phyloP scores from a whole-genome alignment of 202 grass and related monocot species.

The Schoenoplectus triqueter region DNA sequence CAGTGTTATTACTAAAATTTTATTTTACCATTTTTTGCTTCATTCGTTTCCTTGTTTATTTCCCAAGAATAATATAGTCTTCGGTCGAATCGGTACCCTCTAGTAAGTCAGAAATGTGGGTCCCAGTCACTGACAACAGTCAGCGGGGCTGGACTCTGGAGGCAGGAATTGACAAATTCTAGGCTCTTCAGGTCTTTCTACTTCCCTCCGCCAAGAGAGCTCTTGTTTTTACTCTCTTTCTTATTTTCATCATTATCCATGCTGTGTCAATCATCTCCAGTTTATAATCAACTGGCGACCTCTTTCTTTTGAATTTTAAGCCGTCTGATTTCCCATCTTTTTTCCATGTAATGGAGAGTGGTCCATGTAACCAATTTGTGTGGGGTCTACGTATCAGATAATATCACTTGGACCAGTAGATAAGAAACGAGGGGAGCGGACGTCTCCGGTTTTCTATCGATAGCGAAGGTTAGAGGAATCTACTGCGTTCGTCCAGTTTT shows the following conservation, averaged over 20 bases:
- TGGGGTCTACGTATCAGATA: background rate
- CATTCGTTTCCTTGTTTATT: slow-evolving; percentile 1
- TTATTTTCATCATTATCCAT: slow-evolving; percentile 23
- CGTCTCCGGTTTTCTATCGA: background rate
- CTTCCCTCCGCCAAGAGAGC: background rate
- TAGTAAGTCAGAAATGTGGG: slow-evolving; percentile 11
- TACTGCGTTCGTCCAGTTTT: slow-evolving; percentile 13
- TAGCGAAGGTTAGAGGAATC: background rate
- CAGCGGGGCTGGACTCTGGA: slow-evolving; percentile 34
- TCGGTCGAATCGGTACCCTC: background rate
- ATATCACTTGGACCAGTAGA: background rate
- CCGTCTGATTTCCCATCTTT: no score
- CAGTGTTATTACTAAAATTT: slow-evolving; percentile 8
- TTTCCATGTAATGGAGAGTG: background rate
- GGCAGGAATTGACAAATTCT: slow-evolving; percentile 43
- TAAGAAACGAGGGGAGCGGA: slow-evolving; percentile 11
- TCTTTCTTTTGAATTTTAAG: background rate
- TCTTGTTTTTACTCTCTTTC: background rate
- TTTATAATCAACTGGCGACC: background rate
- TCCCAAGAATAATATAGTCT: slow-evolving; percentile 19
- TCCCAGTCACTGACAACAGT: slow-evolving; percentile 22
- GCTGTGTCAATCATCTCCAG: background rate
- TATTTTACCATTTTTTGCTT: background rate
- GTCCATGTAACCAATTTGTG: background rate
- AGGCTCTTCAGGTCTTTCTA: slow-evolving; percentile 21